Percentiles rank a stretch among this genome's conserved stretches.
Conservation (phyloP, 2,329 filamentous ascomycete genomes). For the Apiospora rasikravindrae region DNA sequence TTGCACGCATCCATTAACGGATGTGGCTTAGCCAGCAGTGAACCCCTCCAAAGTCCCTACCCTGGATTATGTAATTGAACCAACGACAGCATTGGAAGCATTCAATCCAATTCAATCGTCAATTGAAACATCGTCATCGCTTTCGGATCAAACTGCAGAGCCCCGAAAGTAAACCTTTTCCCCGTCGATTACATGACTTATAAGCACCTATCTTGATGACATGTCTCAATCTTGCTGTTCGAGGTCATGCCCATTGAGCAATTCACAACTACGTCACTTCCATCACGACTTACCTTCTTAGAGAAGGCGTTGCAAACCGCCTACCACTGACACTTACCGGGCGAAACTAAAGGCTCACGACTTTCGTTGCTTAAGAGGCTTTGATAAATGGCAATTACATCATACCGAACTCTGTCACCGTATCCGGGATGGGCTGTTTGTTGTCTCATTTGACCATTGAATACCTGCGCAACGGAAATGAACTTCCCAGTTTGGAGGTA, state of each 20-base stretch:
- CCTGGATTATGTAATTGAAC: slow-evolving; percentile 1
- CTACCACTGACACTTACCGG: neutral
- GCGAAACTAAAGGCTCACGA: neutral
- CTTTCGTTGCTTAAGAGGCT: neutral
- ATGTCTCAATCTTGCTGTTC: neutral
- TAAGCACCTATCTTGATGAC: neutral
- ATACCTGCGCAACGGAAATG: neutral
- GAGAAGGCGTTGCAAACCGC: neutral
- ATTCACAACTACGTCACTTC: neutral
- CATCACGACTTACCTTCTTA: neutral
- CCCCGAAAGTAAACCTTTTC: neutral
- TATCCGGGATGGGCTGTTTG: neutral
- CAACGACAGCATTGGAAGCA: neutral
- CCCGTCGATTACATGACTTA: fast-evolving
- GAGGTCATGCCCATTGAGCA: neutral
- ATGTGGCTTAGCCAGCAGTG: neutral
- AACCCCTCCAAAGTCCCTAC: neutral
- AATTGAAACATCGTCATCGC: neutral
- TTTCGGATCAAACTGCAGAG: neutral
- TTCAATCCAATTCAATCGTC: neutral
- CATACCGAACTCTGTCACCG: neutral
- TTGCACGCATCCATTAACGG: neutral
- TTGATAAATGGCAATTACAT: neutral
- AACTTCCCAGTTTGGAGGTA: neutral
- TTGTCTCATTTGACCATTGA: neutral